These are phyloP conservation scores for Diaporthe ilicicola DNA, from an alignment of 2,329 filamentous ascomycete species.

Conservation along the genomic window DNA sequence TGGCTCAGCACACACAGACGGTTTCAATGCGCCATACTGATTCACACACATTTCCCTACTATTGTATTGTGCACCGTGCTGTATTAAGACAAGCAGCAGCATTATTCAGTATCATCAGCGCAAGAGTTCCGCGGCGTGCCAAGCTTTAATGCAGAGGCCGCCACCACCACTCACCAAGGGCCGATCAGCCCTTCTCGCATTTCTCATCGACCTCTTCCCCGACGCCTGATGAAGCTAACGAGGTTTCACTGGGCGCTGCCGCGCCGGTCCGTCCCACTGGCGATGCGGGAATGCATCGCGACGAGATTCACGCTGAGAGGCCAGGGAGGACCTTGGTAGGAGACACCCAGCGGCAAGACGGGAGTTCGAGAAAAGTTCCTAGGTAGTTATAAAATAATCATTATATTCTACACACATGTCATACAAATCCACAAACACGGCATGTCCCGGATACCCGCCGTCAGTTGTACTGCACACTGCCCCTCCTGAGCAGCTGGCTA, in stretches of 20 bases:
- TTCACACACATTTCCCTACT: neutral
- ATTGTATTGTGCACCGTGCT: neutral
- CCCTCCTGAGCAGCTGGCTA: constrained; percentile 53
- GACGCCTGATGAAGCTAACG: constrained; percentile 4
- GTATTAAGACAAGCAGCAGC: neutral
- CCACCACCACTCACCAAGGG: neutral
- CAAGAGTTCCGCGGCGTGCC: neutral
- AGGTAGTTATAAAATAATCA: neutral
- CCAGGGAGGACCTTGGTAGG: neutral
- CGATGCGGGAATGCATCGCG: neutral
- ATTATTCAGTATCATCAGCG: neutral
- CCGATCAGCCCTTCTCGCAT: neutral
- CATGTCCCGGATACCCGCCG: neutral
- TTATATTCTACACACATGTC: neutral
- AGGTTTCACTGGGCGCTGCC: constrained; percentile 10
- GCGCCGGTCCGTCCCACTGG: constrained; percentile 31
- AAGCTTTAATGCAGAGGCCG: neutral
- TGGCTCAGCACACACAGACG: constrained; percentile 9
- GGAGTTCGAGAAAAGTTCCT: too few species aligned
- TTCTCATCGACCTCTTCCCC: neutral
- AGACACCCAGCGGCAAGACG: neutral
- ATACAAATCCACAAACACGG: neutral
- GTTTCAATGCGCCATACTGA: constrained; percentile 23
- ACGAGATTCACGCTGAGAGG: neutral
- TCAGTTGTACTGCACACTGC: constrained; percentile 54